These are phyloP conservation scores for Penicillium sp. DNA, from an alignment of 2,329 filamentous ascomycete genomes.

Conservation along the genomic window DNA sequence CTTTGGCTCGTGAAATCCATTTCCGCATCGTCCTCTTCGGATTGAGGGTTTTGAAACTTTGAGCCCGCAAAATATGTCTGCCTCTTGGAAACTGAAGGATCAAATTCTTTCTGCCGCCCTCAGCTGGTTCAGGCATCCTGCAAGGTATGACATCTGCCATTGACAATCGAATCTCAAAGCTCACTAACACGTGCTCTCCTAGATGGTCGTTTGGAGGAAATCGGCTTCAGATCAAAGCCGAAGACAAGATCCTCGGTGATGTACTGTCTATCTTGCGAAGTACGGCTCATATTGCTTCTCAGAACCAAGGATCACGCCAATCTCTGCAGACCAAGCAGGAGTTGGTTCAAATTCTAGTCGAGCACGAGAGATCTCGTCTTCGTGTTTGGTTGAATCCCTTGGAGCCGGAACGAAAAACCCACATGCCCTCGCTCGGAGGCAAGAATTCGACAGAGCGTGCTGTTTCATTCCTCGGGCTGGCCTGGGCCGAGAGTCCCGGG, in stretches of 20 bases:
- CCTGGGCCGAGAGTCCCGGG: conserved; percentile 79
- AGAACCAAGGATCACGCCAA: conserved; percentile 51
- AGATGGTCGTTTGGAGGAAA: conserved; percentile 95
- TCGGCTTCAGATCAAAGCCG: conserved; percentile 85
- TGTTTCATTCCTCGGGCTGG: conserved; percentile 65
- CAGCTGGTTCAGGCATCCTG: conserved; percentile 78
- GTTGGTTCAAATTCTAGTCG: conserved; percentile 71
- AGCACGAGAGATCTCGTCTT: conserved; percentile 77
- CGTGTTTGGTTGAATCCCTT: conserved; percentile 87
- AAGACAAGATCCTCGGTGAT: conserved; percentile 74
- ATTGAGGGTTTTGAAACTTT: conserved; percentile 67
- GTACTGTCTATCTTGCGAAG: conserved; percentile 62
- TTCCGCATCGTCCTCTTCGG: conserved; percentile 83
- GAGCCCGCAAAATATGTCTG: conserved; percentile 57
- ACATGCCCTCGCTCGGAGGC: conserved; percentile 43
- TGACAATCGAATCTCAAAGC: background rate
- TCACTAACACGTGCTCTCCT: conserved; percentile 16
- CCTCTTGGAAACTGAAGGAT: conserved; percentile 81
- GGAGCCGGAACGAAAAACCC: conserved; percentile 55
- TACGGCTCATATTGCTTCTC: conserved; percentile 56
- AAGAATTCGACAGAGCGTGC: conserved; percentile 50
- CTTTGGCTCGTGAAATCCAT: conserved; percentile 84
- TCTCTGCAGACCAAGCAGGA: conserved; percentile 74
- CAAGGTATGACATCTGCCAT: conserved; percentile 47
- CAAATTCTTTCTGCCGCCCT: conserved; percentile 79